Base-by-base conservation (phyloP, 306 rosid genomes). In the Castanea crenata region DNA sequence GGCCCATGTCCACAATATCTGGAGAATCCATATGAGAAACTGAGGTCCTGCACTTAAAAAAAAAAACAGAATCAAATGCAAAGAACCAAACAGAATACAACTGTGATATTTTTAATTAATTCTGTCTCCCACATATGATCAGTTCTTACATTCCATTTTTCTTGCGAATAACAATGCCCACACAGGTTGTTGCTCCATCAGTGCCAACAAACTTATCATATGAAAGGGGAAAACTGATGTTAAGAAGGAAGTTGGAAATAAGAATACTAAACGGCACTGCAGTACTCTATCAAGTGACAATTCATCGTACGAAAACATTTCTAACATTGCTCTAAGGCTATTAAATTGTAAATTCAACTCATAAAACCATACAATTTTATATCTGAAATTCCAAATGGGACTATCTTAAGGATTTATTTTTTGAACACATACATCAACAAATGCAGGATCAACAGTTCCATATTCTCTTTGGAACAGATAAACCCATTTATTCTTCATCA, bases 101-200 rank as follows among this genome's bases (percentile, higher is more conserved):
- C 27, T 49, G 9, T 15, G 32, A 70, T 68, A 72, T 20, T 21
- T 57, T 80, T 35, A 38, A 35, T 11, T 69, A 80, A 44, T 4
- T 63, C 58, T 55, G 19, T 49, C 67, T 74, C 38, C 74, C 49
- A 61, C 25, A 78, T 11, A 58, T 46, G 10, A 61, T 52, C 2
- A 52, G 10, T 63, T 87, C 95, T 90, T 86, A 92, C 98, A 85
- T 88, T 89, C 94, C 91, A 81, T 76, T 94, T 81, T 69, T 68
- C 31, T 63, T 92, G 58, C 92, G 86, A 64, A 94, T 88, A 79
- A 86, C 97, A 80, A 94, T 69, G 69, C 97, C 92, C 16, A 94
- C 90, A 62, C 98, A 94, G 5, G 97, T 94, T 35, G 98, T 94
- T 82, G 97, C 98, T 90, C 92, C 98, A 83, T 94, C 97, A 31